Percentiles rank a stretch among this genome's conserved stretches.
phyloP scores from a whole-genome alignment of 2,329 filamentous ascomycete species.

The Ceratocystis alfenasii region DNA sequence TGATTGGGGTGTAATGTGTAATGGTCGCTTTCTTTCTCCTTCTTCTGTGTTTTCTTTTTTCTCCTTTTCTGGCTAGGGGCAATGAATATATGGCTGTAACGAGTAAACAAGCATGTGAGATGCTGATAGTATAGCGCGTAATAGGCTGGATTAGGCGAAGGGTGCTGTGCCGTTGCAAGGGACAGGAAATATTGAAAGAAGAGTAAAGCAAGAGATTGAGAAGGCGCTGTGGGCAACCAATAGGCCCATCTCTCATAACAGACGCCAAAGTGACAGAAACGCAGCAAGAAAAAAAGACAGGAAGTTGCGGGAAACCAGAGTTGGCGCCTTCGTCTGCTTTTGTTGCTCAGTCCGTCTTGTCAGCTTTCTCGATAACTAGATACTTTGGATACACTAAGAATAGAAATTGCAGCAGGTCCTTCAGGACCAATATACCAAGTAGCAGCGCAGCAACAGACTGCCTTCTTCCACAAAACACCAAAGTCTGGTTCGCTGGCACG shows the following conservation, averaged over 20 bases:
- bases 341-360: not conserved
- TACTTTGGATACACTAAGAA: constrained; percentile 1
- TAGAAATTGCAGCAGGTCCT: constrained; percentile 9
- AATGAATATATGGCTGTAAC: not conserved
- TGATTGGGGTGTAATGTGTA: not conserved
- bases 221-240: not conserved
- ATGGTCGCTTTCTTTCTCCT: too few relatives aligned
- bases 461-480: not conserved
- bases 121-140: not conserved
- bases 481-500: constrained; percentile 1
- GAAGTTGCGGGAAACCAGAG: not conserved
- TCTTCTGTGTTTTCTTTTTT: too few relatives aligned
- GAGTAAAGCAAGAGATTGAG: not conserved
- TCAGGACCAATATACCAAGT: not conserved
- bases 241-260: not conserved
- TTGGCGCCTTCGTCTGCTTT: not conserved
- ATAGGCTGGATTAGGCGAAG: not conserved
- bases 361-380: not conserved
- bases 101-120: not conserved
- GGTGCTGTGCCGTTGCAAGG: not conserved
- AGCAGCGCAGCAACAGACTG: not conserved
- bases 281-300: not conserved
- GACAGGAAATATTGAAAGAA: not conserved
- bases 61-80: too few relatives aligned
- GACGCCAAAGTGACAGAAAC: not conserved